Percentiles rank a stretch among this genome's conserved stretches.
phyloP scores from a whole-genome alignment of 306 rosid species.

The Morella rubra region DNA sequence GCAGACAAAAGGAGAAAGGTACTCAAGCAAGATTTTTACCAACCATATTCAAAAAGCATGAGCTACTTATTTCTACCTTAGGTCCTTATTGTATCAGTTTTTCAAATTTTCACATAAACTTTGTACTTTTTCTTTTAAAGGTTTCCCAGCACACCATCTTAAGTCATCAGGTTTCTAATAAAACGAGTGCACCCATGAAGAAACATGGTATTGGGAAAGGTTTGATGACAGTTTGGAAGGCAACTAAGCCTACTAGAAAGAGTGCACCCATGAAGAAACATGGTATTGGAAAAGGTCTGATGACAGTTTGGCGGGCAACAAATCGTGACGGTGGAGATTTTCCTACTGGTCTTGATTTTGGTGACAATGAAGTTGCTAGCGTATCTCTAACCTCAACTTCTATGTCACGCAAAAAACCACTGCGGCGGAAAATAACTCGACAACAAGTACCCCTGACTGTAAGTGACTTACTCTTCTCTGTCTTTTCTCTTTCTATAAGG shows the following conservation, averaged over 20 bases:
- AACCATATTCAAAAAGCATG: not conserved
- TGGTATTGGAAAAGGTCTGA: conserved; percentile 95
- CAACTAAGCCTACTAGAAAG: conserved; percentile 55
- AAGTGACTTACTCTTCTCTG: conserved; percentile 30
- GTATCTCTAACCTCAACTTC: conserved; percentile 36
- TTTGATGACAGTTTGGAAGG: conserved; percentile 94
- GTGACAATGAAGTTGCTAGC: conserved; percentile 29
- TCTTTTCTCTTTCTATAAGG: not conserved
- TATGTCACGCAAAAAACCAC: conserved; percentile 24
- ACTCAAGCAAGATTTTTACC: conserved; percentile 12
- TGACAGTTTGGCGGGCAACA: conserved; percentile 92
- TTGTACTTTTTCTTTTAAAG: conserved; percentile 32
- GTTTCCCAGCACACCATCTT: conserved; percentile 46
- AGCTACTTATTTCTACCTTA: conserved; percentile 6
- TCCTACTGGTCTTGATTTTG: conserved; percentile 52
- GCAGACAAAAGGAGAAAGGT: conserved; percentile 68
- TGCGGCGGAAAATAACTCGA: conserved; percentile 43
- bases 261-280: conserved; percentile 50
- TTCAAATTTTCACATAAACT: conserved; percentile 5
- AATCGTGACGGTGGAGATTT: conserved; percentile 62
- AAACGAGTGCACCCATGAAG: conserved; percentile 36
- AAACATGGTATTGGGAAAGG: conserved; percentile 95
- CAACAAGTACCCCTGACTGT: conserved; percentile 42
- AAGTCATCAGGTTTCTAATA: conserved; percentile 27
- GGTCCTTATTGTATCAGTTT: not conserved